Conservation (phyloP, 257 asterid species). For the Echium plantagineum region DNA sequence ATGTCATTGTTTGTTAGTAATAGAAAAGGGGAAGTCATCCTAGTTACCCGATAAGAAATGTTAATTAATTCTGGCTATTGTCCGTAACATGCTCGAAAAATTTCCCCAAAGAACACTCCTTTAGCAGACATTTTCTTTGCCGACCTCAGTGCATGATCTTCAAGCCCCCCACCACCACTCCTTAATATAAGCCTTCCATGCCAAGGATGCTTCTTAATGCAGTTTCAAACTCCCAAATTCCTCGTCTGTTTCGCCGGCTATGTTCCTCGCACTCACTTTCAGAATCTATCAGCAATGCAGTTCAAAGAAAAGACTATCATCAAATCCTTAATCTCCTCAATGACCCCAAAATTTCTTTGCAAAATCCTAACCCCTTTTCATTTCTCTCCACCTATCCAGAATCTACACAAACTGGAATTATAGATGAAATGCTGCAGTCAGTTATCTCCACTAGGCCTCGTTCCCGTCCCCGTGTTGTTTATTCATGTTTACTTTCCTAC, state of each 20-base stretch:
- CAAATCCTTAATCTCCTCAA: slow-evolving; percentile 48
- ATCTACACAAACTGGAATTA: slow-evolving; percentile 20
- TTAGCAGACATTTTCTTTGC: no score
- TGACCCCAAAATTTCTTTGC: slow-evolving; percentile 14
- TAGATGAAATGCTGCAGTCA: slow-evolving; percentile 51
- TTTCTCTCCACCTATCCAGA: slow-evolving; percentile 40
- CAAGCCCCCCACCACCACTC: no score
- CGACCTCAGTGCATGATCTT: no score
- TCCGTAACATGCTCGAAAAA: no score
- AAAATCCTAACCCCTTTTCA: slow-evolving; percentile 50
- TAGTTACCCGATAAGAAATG: no score
- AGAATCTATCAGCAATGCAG: slow-evolving; percentile 43
- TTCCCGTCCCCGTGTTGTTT: slow-evolving; percentile 30
- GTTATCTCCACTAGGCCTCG: slow-evolving; percentile 58
- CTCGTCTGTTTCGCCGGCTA: slow-evolving; percentile 12
- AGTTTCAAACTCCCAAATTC: background rate
- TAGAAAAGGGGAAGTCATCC: no score
- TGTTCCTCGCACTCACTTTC: slow-evolving; percentile 22
- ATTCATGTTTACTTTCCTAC: slow-evolving; percentile 52
- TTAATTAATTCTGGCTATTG: no score
- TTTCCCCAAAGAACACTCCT: no score
- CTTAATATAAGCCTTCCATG: background rate
- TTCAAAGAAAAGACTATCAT: slow-evolving; percentile 38
- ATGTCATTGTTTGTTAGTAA: no score
- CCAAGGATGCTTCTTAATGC: slow-evolving; percentile 6